phyloP scores from a whole-genome alignment of 371 early-diverging fungal species.

The Apophysomyces ossiformis region DNA sequence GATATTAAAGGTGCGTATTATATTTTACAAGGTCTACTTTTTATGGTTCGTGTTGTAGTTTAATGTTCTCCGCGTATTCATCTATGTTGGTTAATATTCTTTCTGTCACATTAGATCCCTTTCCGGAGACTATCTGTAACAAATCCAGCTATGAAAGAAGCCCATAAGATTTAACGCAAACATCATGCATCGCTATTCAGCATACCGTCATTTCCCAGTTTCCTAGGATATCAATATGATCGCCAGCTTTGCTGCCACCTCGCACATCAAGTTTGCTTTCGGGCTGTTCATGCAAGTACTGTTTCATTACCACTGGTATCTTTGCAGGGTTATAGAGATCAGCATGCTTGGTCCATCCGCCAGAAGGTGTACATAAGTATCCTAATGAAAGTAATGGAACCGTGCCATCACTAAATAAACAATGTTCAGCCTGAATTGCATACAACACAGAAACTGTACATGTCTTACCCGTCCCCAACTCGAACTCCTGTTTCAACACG shows the following conservation, averaged over 20 bases:
- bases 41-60: neutral
- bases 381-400: conserved; percentile 89
- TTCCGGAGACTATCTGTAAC: conserved; percentile 31
- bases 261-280: conserved; percentile 67
- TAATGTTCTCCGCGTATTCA: conserved; percentile 31
- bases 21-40: neutral
- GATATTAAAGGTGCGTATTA: too few relatives aligned
- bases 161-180: neutral
- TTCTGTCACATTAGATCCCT: conserved; percentile 30
- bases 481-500: conserved; percentile 55
- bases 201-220: conserved; percentile 49
- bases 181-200: neutral
- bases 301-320: conserved; percentile 75
- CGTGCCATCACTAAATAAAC: conserved; percentile 80
- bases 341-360: conserved; percentile 79
- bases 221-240: conserved; percentile 86
- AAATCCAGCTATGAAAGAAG: conserved; percentile 30
- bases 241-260: conserved; percentile 80
- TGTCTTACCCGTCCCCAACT: conserved; percentile 43
- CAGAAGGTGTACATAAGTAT: conserved; percentile 79
- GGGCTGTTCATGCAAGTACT: conserved; percentile 67
- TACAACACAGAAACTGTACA: neutral
- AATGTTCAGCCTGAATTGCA: neutral
- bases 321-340: conserved; percentile 79
- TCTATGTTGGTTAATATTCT: conserved; percentile 34